Evolutionary conservation across 768 basidiomycete genomes (phyloP), one percentile per base, ranked within the genome.

Genomic region (Tylopilus subfusipes): DNA sequence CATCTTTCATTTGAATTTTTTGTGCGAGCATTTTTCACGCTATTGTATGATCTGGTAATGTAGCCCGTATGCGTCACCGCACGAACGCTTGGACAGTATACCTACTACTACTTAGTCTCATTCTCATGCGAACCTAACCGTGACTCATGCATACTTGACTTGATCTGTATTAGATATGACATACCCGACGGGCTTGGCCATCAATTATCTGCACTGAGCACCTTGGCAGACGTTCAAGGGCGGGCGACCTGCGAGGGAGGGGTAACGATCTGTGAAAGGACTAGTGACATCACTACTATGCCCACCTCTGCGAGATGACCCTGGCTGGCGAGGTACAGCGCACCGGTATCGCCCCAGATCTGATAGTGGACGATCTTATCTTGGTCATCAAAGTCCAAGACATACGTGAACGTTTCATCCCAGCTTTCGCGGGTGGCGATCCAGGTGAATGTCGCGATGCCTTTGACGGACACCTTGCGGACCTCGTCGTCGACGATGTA

Each of bases 311-410:
- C 18, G 31, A 83, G 64, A 62, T 72, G 61, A n/a, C 84, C 82
- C 22, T 67, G 72, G 36, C 79, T 75, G 6, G 83, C 84, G 14
- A 86, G 74, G 67, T 83, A 84, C 11, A 82, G 77, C 6, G 84
- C 80, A 12, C 83, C 84, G 8, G 84, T 81, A 66, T 87, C 85
- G 12, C 82, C 82, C 84, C 85, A 87, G 2, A 86, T 76, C 62
- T 86, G 80, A 74, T 84, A 85, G 40, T 76, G 71, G 22, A 72
- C 72, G n/a, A 87, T 72, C 67, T 80, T 85, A 51, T 69, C 63
- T 27, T 77, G 75, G 22, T 80, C 73, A 51, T 85, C 84, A 63
- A 85, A 85, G 63, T 82, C 81, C 56, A 86, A 66, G 18, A 78
- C 72, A 59, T 85, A 85, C 10, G 73, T 68, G 60, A 86, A 87